These are phyloP conservation scores for Fusarium solani-melongenae DNA, from an alignment of 2,329 filamentous ascomycete species.

Conservation along the genomic window DNA sequence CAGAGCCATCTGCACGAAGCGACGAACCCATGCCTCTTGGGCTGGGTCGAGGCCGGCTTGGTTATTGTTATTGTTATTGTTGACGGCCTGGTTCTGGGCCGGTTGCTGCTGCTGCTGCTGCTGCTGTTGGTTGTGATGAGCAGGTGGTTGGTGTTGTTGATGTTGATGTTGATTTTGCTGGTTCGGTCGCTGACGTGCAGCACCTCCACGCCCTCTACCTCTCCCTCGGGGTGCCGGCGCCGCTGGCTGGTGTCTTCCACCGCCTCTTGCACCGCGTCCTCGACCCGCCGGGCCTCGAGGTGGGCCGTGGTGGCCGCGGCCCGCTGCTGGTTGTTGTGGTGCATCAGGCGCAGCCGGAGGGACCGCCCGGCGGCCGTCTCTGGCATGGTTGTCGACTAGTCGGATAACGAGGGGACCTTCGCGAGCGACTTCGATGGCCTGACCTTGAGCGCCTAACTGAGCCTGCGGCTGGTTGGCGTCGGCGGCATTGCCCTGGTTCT, in stretches of 20 bases:
- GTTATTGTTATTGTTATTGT: slow-evolving; percentile 17
- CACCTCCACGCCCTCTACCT: slow-evolving; percentile 42
- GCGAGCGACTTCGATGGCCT: slow-evolving; percentile 59
- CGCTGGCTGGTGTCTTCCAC: slow-evolving; percentile 20
- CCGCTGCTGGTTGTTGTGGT: slow-evolving; percentile 43
- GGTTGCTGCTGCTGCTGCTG: slow-evolving; percentile 29
- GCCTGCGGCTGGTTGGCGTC: slow-evolving; percentile 38
- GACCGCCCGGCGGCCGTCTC: slow-evolving; percentile 41
- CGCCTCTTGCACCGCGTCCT: slow-evolving; percentile 37
- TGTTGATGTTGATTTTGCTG: slow-evolving; percentile 33
- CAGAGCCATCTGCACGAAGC: slow-evolving; percentile 65
- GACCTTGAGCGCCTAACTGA: slow-evolving; percentile 43
- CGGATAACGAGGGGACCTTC: slow-evolving; percentile 68
- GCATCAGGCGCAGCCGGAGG: slow-evolving; percentile 47
- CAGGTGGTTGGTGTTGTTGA: slow-evolving; percentile 6
- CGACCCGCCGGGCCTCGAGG: slow-evolving; percentile 36
- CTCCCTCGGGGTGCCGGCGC: slow-evolving; percentile 38
- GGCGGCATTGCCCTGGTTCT: slow-evolving; percentile 38
- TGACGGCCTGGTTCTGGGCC: slow-evolving; percentile 38
- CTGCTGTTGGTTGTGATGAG: slow-evolving; percentile 2
- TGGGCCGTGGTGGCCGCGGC: slow-evolving; percentile 40
- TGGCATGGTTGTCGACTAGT: slow-evolving; percentile 56
- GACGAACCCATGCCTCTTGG: slow-evolving; percentile 64
- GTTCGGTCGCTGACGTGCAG: slow-evolving; percentile 36
- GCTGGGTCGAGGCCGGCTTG: slow-evolving; percentile 55